A percentile compares a stretch with the other conserved stretches of the same genome.
These are phyloP conservation scores for Acacia acuminata DNA, from an alignment of 306 rosid genomes.

Conservation along the genomic window DNA sequence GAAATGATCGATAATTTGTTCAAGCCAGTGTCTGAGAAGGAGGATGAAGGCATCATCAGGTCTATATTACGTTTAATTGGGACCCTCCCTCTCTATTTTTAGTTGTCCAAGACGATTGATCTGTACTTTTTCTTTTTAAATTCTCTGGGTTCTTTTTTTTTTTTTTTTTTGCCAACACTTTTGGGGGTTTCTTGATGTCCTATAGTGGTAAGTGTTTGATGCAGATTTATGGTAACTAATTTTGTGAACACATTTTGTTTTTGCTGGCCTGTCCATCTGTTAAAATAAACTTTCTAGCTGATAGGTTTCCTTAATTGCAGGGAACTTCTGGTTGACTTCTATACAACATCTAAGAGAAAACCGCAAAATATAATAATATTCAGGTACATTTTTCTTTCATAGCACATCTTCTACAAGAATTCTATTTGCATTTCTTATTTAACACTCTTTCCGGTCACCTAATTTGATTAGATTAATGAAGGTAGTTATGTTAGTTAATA, in stretches of 20 bases:
- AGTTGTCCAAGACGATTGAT: not conserved
- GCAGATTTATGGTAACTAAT: not conserved
- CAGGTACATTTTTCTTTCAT: constrained; percentile 47
- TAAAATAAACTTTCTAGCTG: not conserved
- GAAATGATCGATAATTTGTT: constrained; percentile 90
- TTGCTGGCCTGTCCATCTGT: not conserved
- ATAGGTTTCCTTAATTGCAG: constrained; percentile 45
- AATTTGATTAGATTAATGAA: too few relatives aligned
- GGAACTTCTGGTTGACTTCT: constrained; percentile 82
- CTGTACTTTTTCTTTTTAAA: not conserved
- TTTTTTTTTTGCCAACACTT: too few relatives aligned
- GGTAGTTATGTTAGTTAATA: too few relatives aligned
- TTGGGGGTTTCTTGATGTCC: not conserved
- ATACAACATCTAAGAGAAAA: constrained; percentile 65
- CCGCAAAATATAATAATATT: constrained; percentile 87
- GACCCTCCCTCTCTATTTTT: not conserved
- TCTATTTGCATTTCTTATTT: not conserved
- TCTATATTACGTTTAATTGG: not conserved
- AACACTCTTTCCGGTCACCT: not conserved
- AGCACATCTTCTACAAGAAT: not conserved
- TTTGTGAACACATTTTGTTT: not conserved
- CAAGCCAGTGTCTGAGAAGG: constrained; percentile 60
- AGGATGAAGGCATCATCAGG: constrained; percentile 93
- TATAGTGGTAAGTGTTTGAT: not conserved
- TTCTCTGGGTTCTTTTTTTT: not conserved